Percentiles rank a stretch among this genome's conserved stretches.
phyloP scores from a whole-genome alignment of 257 asterid species.

The Nicotiana tabacum region DNA sequence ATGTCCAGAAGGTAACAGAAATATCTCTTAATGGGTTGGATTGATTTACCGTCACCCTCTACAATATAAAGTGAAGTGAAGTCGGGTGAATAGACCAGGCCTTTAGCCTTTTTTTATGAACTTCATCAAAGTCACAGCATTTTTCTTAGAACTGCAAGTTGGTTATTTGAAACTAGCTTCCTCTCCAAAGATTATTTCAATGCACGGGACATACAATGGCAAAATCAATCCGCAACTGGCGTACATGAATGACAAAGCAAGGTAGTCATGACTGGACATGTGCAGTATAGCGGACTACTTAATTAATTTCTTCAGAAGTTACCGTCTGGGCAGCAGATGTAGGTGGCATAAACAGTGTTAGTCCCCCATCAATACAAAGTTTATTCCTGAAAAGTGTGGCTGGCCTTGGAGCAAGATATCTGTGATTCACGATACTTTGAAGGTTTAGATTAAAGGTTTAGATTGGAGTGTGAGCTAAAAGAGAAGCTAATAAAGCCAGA shows the following conservation, averaged over 20 bases:
- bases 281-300: not conserved
- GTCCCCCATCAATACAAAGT: slow-evolving; percentile 82
- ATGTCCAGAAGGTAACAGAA: not conserved
- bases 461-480: slow-evolving; percentile 10
- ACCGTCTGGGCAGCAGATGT: slow-evolving; percentile 91
- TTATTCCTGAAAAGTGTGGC: slow-evolving; percentile 83
- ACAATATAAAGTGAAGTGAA: not conserved
- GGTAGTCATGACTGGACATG: not conserved
- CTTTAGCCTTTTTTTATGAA: not conserved
- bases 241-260: not conserved
- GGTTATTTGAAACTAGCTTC: not conserved
- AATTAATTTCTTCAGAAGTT: not conserved
- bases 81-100: not conserved
- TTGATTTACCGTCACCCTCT: not conserved
- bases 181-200: not conserved
- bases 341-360: slow-evolving; percentile 96
- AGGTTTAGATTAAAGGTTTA: slow-evolving; percentile 18
- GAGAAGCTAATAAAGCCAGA: not conserved
- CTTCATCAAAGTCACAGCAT: not conserved
- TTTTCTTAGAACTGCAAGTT: not conserved
- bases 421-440: slow-evolving; percentile 24
- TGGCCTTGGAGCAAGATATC: slow-evolving; percentile 97
- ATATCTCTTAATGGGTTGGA: not conserved
- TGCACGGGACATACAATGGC: not conserved
- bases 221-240: not conserved